Base-by-base conservation (phyloP, 305 asterid genomes). In the Nicotiana rustica region DNA sequence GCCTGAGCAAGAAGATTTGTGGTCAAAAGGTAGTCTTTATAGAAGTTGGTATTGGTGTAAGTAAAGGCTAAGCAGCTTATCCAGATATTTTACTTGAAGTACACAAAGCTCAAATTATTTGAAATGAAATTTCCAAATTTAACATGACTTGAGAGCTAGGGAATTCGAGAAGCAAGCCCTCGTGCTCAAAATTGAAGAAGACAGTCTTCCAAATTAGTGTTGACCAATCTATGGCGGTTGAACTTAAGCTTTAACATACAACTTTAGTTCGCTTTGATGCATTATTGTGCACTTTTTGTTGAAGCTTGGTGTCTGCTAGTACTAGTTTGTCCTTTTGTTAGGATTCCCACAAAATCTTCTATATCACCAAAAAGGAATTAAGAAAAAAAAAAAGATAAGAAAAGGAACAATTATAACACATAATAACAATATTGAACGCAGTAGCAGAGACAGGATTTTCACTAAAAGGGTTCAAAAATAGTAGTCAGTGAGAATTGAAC, bases 21-120 rank as follows among this genome's bases (percentile, higher is more conserved):
- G 49, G 80, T 76, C 80, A 76, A 76, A 76, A 76, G 80, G 47
- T 52, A 29, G 47, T 44, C 80, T 29, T 75, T 75, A 75, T 44
- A 31, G 3, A 52, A 25, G 80, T 75, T 75, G 17, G 80, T 41
- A 75, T 25, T 14, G 80, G 61, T 76, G 65, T 15, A 15, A 75
- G 31, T 75, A 75, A 75, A 75, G 65, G 17, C 29, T 59, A 59
- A n/a, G 25, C 25, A n/a, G 65, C 12, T 59, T n/a, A 59, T 59
- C 19, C 10, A 6, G 65, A 59, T 29, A 76, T 64, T 76, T 76
- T 75, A 75, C 79, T 75, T 73, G 8, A 52, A 75, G 80, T 76
- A 55, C 80, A 76, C 17, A 76, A 66, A 25, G 79, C 64, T 19
- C 25, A 21, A 49, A 49, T 73, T 49, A 52, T 75, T 49, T 75